Conservation (phyloP, 1,284 basidiomycete species). For the Vanrija humicola region DNA sequence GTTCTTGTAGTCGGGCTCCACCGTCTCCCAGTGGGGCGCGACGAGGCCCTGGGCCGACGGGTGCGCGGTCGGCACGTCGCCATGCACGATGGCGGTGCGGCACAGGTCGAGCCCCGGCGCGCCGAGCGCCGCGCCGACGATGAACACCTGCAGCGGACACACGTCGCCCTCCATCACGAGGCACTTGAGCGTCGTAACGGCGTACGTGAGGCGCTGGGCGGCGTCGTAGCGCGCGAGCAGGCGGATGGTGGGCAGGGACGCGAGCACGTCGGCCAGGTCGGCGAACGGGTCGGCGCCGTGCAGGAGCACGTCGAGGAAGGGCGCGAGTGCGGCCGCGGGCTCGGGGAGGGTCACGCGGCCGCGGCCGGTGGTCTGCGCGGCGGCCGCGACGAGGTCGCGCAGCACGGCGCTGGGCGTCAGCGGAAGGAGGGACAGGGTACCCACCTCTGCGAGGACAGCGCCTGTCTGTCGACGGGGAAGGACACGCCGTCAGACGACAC, state of each 20-base stretch:
- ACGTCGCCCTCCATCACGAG: conserved; percentile 10
- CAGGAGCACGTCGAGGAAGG: conserved; percentile 6
- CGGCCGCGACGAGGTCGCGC: background rate
- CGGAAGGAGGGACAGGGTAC: no score
- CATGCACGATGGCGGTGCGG: conserved; percentile 16
- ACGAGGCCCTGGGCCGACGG: background rate
- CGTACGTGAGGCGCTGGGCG: background rate
- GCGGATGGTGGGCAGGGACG: background rate
- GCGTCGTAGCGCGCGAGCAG: conserved; percentile 4
- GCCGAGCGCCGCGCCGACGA: conserved; percentile 10
- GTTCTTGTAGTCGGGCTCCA: background rate
- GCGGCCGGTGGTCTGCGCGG: background rate
- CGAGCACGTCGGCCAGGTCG: background rate
- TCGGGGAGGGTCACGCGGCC: background rate
- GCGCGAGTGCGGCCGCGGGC: background rate
- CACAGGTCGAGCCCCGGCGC: conserved; percentile 9
- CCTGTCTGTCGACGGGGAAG: conserved; percentile 6
- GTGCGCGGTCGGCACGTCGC: conserved; percentile 1
- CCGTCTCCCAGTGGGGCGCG: background rate
- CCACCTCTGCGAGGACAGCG: background rate
- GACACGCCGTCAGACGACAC: conserved; percentile 6
- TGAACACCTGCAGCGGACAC: conserved; percentile 12
- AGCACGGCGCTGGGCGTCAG: conserved; percentile 1
- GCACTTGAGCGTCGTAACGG: conserved; percentile 6
- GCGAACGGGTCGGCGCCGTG: conserved; percentile 1